phyloP scores from a whole-genome alignment of 148 eudicot species.

The Rhododendron kiyosumense region DNA sequence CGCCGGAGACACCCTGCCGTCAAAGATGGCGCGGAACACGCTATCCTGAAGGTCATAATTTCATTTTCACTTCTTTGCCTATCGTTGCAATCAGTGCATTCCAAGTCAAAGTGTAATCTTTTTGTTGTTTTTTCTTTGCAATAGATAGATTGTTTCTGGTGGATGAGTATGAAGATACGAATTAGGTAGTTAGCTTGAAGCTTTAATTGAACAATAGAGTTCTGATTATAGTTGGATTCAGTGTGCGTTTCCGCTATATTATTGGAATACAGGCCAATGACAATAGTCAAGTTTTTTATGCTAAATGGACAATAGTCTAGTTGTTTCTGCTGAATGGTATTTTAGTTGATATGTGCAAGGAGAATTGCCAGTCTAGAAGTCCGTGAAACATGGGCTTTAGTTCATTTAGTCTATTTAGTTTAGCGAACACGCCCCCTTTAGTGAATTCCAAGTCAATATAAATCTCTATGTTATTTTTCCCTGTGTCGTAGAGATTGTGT shows the following conservation, averaged over 20 bases:
- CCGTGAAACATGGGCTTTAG: background rate
- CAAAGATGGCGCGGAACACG: constrained; percentile 97
- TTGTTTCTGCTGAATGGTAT: too few relatives aligned
- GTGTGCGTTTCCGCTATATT: background rate
- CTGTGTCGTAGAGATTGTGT: background rate
- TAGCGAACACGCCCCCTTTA: too few relatives aligned
- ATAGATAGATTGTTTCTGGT: background rate
- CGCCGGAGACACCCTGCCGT: constrained; percentile 93
- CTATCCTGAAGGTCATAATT: constrained; percentile 72
- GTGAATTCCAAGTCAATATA: background rate
- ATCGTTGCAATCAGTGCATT: background rate
- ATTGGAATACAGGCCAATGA: background rate
- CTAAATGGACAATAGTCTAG: background rate
- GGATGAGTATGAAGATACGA: background rate
- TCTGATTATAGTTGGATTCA: background rate
- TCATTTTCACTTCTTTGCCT: background rate
- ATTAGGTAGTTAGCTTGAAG: background rate
- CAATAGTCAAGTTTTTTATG: background rate
- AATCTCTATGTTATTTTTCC: background rate
- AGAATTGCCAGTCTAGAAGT: background rate
- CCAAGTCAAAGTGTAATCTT: background rate
- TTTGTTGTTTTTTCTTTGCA: background rate
- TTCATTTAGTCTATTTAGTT: too few relatives aligned
- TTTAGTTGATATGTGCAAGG: too few relatives aligned
- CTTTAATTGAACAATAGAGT: background rate